Evolutionary conservation across 2,329 filamentous ascomycete genomes (phyloP), one percentile per base, ranked within the genome.

Genomic region (Chaetomium sp.): DNA sequence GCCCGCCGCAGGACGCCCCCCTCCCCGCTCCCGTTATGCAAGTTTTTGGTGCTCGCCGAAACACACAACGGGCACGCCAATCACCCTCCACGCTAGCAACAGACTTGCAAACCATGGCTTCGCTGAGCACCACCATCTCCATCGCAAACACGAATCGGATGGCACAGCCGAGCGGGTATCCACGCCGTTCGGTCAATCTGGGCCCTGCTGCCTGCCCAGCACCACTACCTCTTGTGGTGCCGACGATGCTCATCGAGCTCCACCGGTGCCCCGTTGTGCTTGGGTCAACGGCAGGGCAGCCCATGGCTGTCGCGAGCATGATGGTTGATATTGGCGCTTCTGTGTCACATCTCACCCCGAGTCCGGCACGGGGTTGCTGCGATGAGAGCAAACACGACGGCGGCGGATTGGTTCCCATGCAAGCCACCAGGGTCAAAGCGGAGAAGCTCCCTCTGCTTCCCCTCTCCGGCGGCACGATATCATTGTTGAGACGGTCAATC

Each of bases 81-180:
- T 54, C 58, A 57, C 13, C 45, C 27, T 25, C 19, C 50, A 27
- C 57, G 27, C 57, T 57, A 58, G 27, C 25, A 33, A 47, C 63
- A 42, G 25, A 35, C 38, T 64, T 35, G 51, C 62, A 33, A 42
- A 23, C 31, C 51, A 31, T 51, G 49, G 49, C 49, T 29, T 27
- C 27, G 27, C 47, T 13, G 47, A 13, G 29, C 50, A 57, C 57
- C 59, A 49, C 58, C 63, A 38, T 51, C 45, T 27, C 29, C n/a
- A 47, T 10, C 7, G 25, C 21, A 27, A 61, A 21, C 51, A 61
- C 63, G 63, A 65, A 62, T 65, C 59, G 55, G 59, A 62, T 50
- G 25, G 7, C n/a, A 31, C 59, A 25, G 49, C 49, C 49, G 58
- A 58, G 23, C 33, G 54, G 59, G 33, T 58, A 31, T 58, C 35